A percentile compares a stretch with the other conserved stretches of the same genome.
phyloP scores from a whole-genome alignment of 371 early-diverging fungal genomes.

The Rhizomucor pusillus region DNA sequence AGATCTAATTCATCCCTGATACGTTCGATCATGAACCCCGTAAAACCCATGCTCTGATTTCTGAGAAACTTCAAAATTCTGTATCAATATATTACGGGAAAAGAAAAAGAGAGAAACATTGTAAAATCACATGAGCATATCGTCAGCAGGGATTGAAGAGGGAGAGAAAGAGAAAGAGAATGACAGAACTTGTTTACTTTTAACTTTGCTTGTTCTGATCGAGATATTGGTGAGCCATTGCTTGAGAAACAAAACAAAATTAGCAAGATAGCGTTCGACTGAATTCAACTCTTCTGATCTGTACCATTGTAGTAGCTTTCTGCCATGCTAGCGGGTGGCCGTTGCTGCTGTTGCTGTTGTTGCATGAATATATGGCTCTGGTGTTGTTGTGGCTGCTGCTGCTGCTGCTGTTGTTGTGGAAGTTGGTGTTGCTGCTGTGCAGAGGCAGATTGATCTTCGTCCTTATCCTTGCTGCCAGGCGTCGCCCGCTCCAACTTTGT shows the following conservation, averaged over 20 bases:
- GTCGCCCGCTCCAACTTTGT: slow-evolving; percentile 59
- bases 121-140: too few species aligned
- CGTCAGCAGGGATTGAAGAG: too few species aligned
- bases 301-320: slow-evolving; percentile 18
- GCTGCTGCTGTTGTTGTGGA: slow-evolving; percentile 21
- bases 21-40: too few species aligned
- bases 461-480: slow-evolving; percentile 49
- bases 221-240: neutral
- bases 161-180: too few species aligned
- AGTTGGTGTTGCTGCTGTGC: slow-evolving; percentile 12
- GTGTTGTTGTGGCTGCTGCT: slow-evolving; percentile 23
- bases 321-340: slow-evolving; percentile 9
- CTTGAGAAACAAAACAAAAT: neutral
- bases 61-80: too few species aligned
- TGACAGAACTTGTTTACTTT: too few species aligned
- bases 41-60: too few species aligned
- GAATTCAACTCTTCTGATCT: neutral
- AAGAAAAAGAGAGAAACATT: too few species aligned
- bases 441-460: slow-evolving; percentile 26
- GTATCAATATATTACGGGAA: too few species aligned
- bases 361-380: slow-evolving; percentile 12
- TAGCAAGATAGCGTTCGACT: neutral
- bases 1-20: too few species aligned
- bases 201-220: neutral
- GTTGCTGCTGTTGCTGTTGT: slow-evolving; percentile 10